Percentiles rank a stretch among this genome's conserved stretches.
These are phyloP conservation scores for Boletellus sp. DNA, from an alignment of 768 basidiomycete genomes.

Conservation along the genomic window DNA sequence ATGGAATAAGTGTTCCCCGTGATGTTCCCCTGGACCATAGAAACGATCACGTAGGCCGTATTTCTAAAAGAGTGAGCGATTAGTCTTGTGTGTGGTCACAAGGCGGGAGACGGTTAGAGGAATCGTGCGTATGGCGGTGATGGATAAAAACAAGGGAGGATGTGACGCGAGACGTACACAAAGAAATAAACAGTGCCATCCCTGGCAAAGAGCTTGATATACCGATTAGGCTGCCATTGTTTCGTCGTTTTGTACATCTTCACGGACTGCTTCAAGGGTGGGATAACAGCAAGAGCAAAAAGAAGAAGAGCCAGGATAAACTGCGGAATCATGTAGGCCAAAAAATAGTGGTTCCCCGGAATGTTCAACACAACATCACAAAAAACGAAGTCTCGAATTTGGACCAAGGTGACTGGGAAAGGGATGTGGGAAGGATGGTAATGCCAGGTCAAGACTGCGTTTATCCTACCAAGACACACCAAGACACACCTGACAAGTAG, in stretches of 20 bases:
- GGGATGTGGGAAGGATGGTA: too few species aligned
- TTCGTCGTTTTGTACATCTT: neutral
- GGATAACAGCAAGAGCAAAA: neutral
- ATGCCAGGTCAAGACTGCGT: too few species aligned
- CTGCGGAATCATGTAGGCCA: neutral
- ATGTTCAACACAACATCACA: neutral
- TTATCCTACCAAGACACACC: neutral
- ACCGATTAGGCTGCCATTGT: neutral
- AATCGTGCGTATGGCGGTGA: too few species aligned
- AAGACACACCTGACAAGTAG: neutral
- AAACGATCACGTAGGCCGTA: neutral
- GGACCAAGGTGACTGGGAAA: neutral
- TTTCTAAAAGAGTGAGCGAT: neutral
- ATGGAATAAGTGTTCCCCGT: neutral
- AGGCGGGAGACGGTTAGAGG: too few species aligned
- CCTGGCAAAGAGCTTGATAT: neutral
- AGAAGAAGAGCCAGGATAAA: neutral
- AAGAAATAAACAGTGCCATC: slow-evolving; percentile 1
- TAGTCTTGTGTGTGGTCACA: too few species aligned
- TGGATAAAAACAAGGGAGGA: neutral
- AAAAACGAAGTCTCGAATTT: neutral
- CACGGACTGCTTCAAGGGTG: neutral
- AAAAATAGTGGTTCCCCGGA: too few species aligned
- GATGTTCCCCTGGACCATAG: neutral
- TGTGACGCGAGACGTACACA: neutral